Base-by-base conservation (phyloP, 106 monocot genomes). In the Narthecium ossifragum region DNA sequence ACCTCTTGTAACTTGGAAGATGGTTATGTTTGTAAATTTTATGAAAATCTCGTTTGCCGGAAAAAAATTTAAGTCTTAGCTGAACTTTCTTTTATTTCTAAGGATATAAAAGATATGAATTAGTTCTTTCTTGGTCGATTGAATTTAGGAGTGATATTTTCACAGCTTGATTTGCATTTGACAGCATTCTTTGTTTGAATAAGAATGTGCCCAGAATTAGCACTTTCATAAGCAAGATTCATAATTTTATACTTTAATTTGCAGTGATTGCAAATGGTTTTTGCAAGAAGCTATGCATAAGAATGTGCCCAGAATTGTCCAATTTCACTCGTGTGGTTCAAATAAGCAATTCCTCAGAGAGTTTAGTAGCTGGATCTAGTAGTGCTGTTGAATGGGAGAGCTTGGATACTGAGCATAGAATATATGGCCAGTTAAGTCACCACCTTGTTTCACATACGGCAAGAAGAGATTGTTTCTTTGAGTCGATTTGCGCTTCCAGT, bases 201-300 rank as follows among this genome's bases (percentile, higher is more conserved):
- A 9, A 39, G 15, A 39, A n/a, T n/a, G n/a, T n/a, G n/a, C n/a
- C n/a, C n/a, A n/a, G n/a, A n/a, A n/a, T n/a, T n/a, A n/a, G n/a
- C n/a, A n/a, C n/a, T n/a, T n/a, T n/a, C n/a, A n/a, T n/a, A n/a
- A n/a, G n/a, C n/a, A n/a, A n/a, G n/a, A n/a, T n/a, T n/a, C n/a
- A n/a, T n/a, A n/a, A n/a, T n/a, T n/a, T n/a, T n/a, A 3, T 39
- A 30, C 21, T 31, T 12, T 62, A 55, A 43, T 64, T 21, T 57
- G 70, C 88, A 93, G 93, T 93, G 52, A 65, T 93, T 26, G 50
- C 25, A 37, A 93, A 88, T 64, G 62, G 68, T 39, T 80, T 90
- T 48, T 66, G 71, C 73, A 96, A 83, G 65, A 74, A 59, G 0
- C 55, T 90, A 4, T 83, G 80, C 62, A 31, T 71, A 32, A 73